phyloP scores from a whole-genome alignment of 1,284 basidiomycete genomes.

The Mycosarcoma mackinlayi region DNA sequence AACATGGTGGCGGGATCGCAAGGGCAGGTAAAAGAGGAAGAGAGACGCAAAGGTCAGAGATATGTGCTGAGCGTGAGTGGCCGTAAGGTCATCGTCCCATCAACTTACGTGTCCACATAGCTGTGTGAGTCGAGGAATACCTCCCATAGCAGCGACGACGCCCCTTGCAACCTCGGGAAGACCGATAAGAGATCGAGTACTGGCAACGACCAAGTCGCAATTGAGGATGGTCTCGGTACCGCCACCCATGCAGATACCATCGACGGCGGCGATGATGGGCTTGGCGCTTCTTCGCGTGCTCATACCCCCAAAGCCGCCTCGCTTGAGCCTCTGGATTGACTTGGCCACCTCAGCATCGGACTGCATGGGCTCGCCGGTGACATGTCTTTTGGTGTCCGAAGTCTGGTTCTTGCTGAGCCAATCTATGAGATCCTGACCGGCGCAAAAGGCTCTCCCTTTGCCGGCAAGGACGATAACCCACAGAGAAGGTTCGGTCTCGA shows the following conservation, averaged over 20 bases:
- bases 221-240: constrained; percentile 83
- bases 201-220: constrained; percentile 84
- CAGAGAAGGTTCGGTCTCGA: constrained; percentile 77
- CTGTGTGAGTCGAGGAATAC: constrained; percentile 70
- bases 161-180: constrained; percentile 85
- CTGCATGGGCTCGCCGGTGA: constrained; percentile 42
- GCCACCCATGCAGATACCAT: constrained; percentile 82
- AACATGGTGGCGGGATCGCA: no score
- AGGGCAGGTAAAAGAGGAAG: neutral
- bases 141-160: constrained; percentile 80
- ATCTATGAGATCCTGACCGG: constrained; percentile 68
- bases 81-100: neutral
- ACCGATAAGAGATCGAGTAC: constrained; percentile 77
- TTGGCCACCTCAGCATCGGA: constrained; percentile 30
- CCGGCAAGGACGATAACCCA: constrained; percentile 85
- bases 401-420: constrained; percentile 46
- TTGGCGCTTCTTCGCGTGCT: constrained; percentile 76
- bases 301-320: constrained; percentile 80
- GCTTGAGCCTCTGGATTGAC: constrained; percentile 30
- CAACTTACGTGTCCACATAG: constrained; percentile 54
- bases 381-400: constrained; percentile 22
- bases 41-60: neutral
- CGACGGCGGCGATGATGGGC: constrained; percentile 84
- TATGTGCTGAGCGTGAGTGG: neutral
- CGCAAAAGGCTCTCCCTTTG: constrained; percentile 80